Percentiles rank a stretch among this genome's conserved stretches.
Evolutionary conservation across 2,329 filamentous ascomycete genomes (phyloP).

Genomic region (Phialophora verrucosa): DNA sequence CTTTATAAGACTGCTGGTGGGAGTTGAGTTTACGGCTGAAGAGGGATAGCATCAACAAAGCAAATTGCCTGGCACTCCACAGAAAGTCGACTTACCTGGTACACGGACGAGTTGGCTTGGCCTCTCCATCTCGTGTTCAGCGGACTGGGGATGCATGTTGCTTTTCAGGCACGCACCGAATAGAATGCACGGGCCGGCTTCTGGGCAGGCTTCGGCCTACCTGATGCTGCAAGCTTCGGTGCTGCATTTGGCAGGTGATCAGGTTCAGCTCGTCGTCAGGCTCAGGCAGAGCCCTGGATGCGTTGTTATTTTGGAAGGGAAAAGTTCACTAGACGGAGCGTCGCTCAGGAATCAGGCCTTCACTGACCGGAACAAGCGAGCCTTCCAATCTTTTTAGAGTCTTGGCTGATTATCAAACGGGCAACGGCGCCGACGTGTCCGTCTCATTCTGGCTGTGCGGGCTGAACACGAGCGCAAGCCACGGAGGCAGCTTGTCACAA

Average conservation of each 20-base stretch:
- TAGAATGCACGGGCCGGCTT: background rate
- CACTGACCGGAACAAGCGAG: slow-evolving; percentile 12
- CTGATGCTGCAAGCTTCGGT: background rate
- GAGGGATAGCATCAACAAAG: slow-evolving; percentile 14
- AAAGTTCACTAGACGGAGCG: slow-evolving; percentile 3
- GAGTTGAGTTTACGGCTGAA: slow-evolving; percentile 9
- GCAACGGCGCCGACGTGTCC: slow-evolving; percentile 17
- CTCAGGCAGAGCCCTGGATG: background rate
- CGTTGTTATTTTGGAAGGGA: slow-evolving; percentile 19
- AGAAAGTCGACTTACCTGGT: background rate
- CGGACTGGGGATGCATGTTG: slow-evolving; percentile 2
- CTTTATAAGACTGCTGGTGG: slow-evolving; percentile 12
- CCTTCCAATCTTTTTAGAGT: slow-evolving; percentile 5
- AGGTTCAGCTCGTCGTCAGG: background rate
- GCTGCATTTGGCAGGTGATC: slow-evolving; percentile 8
- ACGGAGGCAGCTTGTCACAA: background rate
- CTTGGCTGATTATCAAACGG: slow-evolving; percentile 15
- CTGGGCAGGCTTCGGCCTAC: background rate
- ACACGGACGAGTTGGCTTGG: slow-evolving; percentile 5
- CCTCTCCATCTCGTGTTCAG: background rate
- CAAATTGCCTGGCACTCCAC: slow-evolving; percentile 14
- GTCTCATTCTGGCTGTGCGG: slow-evolving; percentile 11
- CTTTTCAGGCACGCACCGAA: background rate
- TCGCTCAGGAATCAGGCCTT: slow-evolving; percentile 7
- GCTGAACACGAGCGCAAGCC: slow-evolving; percentile 10